phyloP scores from a whole-genome alignment of 106 monocot genomes.

The Alisma plantagoaquatica region DNA sequence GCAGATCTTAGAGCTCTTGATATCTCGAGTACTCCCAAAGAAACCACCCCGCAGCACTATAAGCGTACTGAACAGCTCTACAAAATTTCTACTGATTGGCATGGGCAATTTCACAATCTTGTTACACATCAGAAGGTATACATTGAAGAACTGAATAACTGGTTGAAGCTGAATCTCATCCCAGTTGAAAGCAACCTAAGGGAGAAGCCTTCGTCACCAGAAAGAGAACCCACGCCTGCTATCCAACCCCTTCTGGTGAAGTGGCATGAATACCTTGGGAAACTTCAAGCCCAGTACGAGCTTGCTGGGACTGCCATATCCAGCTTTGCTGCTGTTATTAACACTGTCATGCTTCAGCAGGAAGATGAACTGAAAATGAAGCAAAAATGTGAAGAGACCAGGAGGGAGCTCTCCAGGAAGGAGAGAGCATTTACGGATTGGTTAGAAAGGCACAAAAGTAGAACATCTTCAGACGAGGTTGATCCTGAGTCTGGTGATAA shows the following conservation, averaged over 20 bases:
- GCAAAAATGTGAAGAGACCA: slow-evolving; percentile 41
- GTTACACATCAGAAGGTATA: slow-evolving; percentile 65
- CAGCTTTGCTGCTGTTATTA: slow-evolving; percentile 54
- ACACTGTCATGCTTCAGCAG: slow-evolving; percentile 39
- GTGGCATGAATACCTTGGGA: slow-evolving; percentile 74
- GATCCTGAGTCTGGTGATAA: slow-evolving; percentile 18
- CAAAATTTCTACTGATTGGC: slow-evolving; percentile 36
- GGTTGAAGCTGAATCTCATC: slow-evolving; percentile 64
- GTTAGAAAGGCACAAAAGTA: slow-evolving; percentile 8
- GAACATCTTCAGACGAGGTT: slow-evolving; percentile 4
- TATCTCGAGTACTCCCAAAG: slow-evolving; percentile 34
- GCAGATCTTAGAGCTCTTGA: slow-evolving; percentile 30
- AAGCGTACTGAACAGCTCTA: slow-evolving; percentile 41
- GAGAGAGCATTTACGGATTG: slow-evolving; percentile 55
- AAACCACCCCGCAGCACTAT: slow-evolving; percentile 47
- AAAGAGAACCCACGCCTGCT: slow-evolving; percentile 13
- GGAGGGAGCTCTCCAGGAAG: slow-evolving; percentile 34
- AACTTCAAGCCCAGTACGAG: slow-evolving; percentile 49
- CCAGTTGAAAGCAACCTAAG: slow-evolving; percentile 75
- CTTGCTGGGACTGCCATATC: slow-evolving; percentile 29
- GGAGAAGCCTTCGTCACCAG: slow-evolving; percentile 59
- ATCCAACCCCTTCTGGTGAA: slow-evolving; percentile 49
- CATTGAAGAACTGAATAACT: slow-evolving; percentile 44
- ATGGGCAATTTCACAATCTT: slow-evolving; percentile 49
- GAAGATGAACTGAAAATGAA: slow-evolving; percentile 58